A percentile compares a stretch with the other conserved stretches of the same genome.
These are phyloP conservation scores for Alternaria novae-zelandiae DNA, from an alignment of 2,329 filamentous ascomycete genomes.

Conservation along the genomic window DNA sequence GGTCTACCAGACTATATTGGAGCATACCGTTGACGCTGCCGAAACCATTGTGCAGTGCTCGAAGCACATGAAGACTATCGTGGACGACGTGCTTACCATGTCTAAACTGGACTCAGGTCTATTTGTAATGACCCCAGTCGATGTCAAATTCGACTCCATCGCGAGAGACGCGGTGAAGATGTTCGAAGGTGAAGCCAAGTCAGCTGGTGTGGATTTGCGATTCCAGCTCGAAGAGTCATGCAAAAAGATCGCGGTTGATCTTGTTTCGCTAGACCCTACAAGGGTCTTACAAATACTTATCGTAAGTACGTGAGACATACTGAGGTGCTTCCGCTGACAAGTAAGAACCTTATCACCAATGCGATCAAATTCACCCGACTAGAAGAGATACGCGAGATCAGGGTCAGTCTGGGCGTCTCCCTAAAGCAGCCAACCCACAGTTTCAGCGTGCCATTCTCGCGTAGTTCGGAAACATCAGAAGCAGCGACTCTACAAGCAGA, in stretches of 20 bases:
- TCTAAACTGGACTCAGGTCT: conserved; percentile 54
- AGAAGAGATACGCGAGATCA: conserved; percentile 43
- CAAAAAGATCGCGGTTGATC: conserved; percentile 38
- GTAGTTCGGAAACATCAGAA: conserved; percentile 13
- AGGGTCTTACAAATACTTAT: conserved; percentile 50
- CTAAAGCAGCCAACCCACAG: conserved; percentile 39
- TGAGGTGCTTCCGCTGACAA: background rate
- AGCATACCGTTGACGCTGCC: conserved; percentile 42
- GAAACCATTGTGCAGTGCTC: conserved; percentile 54
- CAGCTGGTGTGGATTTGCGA: conserved; percentile 34
- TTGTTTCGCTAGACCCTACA: conserved; percentile 52
- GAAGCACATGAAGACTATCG: conserved; percentile 55
- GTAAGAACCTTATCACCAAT: conserved; percentile 51
- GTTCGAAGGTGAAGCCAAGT: conserved; percentile 45
- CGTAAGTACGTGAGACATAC: background rate
- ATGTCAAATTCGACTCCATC: conserved; percentile 44
- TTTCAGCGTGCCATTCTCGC: conserved; percentile 28
- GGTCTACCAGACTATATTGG: conserved; percentile 20
- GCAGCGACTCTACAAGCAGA: conserved; percentile 32
- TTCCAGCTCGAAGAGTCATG: conserved; percentile 48
- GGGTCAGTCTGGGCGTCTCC: conserved; percentile 44
- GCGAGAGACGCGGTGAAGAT: conserved; percentile 46
- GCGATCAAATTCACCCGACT: conserved; percentile 55
- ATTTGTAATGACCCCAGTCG: conserved; percentile 50
- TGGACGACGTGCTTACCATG: conserved; percentile 42